Evolutionary conservation across 495 filamentous ascomycete genomes (phyloP).

Genomic region (Xylaria telfairii): DNA sequence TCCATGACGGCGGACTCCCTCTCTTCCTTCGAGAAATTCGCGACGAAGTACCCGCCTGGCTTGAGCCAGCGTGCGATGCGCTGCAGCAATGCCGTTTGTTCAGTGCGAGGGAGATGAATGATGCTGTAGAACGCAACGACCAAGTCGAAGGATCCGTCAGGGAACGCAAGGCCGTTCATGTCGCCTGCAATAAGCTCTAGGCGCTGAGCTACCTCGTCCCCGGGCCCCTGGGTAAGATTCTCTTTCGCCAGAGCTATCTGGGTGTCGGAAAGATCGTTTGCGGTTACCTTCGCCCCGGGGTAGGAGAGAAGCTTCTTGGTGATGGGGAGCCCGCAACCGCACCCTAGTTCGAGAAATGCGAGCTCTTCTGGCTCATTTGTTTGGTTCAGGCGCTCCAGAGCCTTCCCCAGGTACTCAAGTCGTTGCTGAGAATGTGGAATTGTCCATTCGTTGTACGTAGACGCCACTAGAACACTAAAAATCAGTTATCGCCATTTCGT

Average conservation of each 20-base stretch:
- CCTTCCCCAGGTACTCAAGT: conserved; percentile 32
- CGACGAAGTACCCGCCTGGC: conserved; percentile 40
- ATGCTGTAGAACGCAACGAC: conserved; percentile 43
- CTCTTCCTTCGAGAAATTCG: conserved; percentile 39
- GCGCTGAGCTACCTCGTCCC: conserved; percentile 11
- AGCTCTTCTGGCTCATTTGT: conserved; percentile 5
- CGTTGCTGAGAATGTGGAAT: conserved; percentile 27
- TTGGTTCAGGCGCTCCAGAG: conserved; percentile 29
- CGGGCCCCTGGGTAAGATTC: conserved; percentile 20
- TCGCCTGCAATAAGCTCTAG: conserved; percentile 38
- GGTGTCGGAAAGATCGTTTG: conserved; percentile 43
- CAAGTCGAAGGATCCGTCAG: conserved; percentile 33
- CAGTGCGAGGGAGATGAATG: conserved; percentile 44
- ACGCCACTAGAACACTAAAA: conserved; percentile 25
- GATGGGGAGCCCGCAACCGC: conserved; percentile 43
- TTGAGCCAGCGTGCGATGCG: conserved; percentile 40
- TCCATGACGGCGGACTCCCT: conserved; percentile 28
- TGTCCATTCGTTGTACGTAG: conserved; percentile 42
- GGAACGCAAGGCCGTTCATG: conserved; percentile 41
- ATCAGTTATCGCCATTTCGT: background rate
- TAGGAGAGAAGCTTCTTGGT: conserved; percentile 33
- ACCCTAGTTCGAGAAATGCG: conserved; percentile 45
- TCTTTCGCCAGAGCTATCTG: conserved; percentile 36
- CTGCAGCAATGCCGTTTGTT: conserved; percentile 43
- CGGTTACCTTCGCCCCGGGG: conserved; percentile 26